phyloP scores from a whole-genome alignment of 257 asterid genomes.

The Nicotiana tabacum region DNA sequence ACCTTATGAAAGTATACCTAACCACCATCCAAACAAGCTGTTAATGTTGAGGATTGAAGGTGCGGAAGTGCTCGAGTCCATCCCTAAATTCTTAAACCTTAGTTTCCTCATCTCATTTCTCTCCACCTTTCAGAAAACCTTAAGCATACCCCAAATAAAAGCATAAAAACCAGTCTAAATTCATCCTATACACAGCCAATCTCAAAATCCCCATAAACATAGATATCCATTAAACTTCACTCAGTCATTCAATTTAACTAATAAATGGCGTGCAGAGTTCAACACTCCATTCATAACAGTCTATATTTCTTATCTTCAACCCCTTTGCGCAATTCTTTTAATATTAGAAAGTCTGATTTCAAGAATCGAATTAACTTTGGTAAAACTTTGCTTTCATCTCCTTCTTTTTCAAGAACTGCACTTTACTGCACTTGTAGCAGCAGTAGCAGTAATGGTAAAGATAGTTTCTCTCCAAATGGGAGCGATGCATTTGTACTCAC shows the following conservation, averaged over 20 bases:
- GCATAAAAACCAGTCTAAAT: neutral
- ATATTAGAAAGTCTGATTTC: conserved; percentile 15
- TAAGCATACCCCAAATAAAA: neutral
- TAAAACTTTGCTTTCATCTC: neutral
- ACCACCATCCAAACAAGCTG: too few species aligned
- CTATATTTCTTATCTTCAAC: conserved; percentile 37
- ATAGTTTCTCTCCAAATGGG: conserved; percentile 20
- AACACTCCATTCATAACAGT: conserved; percentile 49
- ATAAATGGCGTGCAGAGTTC: conserved; percentile 62
- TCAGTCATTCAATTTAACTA: neutral
- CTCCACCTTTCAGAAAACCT: neutral
- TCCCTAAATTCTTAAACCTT: neutral
- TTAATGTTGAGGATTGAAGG: too few species aligned
- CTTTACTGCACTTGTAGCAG: conserved; percentile 47
- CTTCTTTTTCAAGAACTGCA: conserved; percentile 24
- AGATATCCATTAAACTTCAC: neutral
- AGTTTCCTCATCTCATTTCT: neutral
- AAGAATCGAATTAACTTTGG: conserved; percentile 23
- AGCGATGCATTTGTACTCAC: conserved; percentile 47
- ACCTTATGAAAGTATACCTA: too few species aligned
- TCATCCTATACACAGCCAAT: neutral
- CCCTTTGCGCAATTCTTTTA: conserved; percentile 18
- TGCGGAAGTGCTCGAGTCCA: neutral
- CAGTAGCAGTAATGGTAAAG: conserved; percentile 15
- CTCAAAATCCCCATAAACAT: neutral